Evolutionary conservation across 164 flowering plant genomes (phyloP).

Genomic region (Vitis rotundifolia): DNA sequence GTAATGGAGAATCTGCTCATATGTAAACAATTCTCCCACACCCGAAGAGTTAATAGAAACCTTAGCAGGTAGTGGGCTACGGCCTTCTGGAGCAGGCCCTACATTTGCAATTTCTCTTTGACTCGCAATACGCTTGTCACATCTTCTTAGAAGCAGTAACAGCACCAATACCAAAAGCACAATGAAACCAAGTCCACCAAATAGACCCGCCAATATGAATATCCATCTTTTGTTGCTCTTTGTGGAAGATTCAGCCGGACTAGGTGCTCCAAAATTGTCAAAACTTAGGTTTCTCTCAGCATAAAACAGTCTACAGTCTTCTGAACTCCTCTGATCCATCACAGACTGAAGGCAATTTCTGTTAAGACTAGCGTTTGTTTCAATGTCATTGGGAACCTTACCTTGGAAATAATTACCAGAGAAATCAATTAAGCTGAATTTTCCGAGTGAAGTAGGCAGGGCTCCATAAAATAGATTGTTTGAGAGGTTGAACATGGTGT

Average conservation of each 20-base stretch:
- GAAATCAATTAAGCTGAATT: constrained; percentile 46
- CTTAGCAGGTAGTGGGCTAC: constrained; percentile 27
- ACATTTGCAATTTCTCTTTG: constrained; percentile 48
- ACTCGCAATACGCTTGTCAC: constrained; percentile 28
- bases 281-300: constrained; percentile 40
- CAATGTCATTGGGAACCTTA: constrained; percentile 21
- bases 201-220: constrained; percentile 55
- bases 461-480: constrained; percentile 65
- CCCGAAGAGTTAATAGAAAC: constrained; percentile 37
- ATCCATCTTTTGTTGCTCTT: constrained; percentile 32
- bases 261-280: constrained; percentile 45
- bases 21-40: constrained; percentile 61
- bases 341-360: constrained; percentile 59
- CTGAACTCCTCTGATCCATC: constrained; percentile 48
- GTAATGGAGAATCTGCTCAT: constrained; percentile 56
- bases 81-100: constrained; percentile 44
- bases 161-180: constrained; percentile 40
- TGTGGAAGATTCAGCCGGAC: constrained; percentile 12
- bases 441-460: constrained; percentile 29
- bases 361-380: constrained; percentile 25
- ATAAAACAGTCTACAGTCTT: constrained; percentile 56
- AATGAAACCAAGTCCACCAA: constrained; percentile 71
- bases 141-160: constrained; percentile 29
- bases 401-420: constrained; percentile 75
- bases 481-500: constrained; percentile 54